These are phyloP conservation scores for Triticum urartu DNA, from an alignment of 176 grass and related monocot species.

Conservation along the genomic window DNA sequence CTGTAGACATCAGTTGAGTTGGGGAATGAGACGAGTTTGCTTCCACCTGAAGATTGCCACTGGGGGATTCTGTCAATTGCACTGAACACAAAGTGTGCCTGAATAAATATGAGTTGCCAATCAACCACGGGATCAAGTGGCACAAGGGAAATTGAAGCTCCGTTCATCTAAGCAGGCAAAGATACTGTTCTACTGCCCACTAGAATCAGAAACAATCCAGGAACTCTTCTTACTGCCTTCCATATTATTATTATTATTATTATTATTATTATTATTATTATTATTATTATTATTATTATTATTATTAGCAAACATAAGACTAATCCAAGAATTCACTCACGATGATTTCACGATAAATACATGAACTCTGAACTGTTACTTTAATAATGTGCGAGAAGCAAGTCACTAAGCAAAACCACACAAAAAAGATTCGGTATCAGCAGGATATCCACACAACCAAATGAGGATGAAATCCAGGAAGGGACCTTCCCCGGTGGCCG, in stretches of 20 bases:
- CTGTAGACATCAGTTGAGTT: constrained; percentile 23
- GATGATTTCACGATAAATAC: background rate
- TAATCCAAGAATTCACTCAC: background rate
- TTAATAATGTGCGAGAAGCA: background rate
- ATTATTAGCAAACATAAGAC: background rate
- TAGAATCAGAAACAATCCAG: background rate
- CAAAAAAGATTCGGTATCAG: background rate
- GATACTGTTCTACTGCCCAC: background rate
- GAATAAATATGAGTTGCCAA: constrained; percentile 7
- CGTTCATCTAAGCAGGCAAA: background rate
- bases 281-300: background rate
- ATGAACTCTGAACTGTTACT: background rate
- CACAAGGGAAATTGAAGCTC: background rate
- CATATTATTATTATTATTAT: background rate
- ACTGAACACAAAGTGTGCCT: constrained; percentile 37
- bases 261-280: no score
- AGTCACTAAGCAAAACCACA: background rate
- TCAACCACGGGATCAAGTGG: background rate
- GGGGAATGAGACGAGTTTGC: constrained; percentile 19
- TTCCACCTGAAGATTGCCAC: constrained; percentile 45
- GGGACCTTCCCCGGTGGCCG: constrained; percentile 36
- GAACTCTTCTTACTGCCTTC: background rate
- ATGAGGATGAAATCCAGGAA: background rate
- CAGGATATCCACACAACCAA: background rate
- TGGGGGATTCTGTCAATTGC: constrained; percentile 38